These are phyloP conservation scores for Talaromyces sp. DNA, from an alignment of 2,329 filamentous ascomycete genomes.

Conservation along the genomic window DNA sequence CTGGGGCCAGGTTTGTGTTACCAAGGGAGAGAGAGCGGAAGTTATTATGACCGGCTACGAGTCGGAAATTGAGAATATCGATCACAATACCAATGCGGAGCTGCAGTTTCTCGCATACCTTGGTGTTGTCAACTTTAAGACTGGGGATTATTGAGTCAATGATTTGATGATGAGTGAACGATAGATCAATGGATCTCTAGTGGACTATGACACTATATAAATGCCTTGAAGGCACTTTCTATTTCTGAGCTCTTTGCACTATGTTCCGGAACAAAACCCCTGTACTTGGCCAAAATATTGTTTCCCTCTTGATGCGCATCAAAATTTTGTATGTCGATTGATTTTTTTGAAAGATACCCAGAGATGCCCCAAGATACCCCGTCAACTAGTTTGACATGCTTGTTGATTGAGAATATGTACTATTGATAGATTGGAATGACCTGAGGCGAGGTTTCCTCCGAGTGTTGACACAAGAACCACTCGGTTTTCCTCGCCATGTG, in stretches of 20 bases:
- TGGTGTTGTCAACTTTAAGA: background rate
- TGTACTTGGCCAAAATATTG: slow-evolving; percentile 2
- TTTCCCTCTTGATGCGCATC: slow-evolving; percentile 1
- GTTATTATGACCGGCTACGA: too few relatives aligned
- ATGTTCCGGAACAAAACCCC: background rate
- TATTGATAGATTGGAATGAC: background rate
- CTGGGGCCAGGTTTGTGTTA: background rate
- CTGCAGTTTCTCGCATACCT: background rate
- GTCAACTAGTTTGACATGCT: slow-evolving; percentile 3
- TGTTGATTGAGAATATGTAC: background rate
- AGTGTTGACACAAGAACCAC: slow-evolving; percentile 14
- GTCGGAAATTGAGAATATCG: background rate
- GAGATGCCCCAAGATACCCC: slow-evolving; percentile 7
- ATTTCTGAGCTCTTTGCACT: background rate
- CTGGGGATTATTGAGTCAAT: background rate
- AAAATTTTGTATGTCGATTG: background rate
- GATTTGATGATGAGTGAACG: background rate
- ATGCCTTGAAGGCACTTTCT: background rate
- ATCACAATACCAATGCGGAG: background rate
- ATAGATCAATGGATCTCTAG: background rate
- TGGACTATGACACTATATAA: background rate
- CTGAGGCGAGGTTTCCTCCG: slow-evolving; percentile 14
- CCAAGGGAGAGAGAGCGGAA: too few relatives aligned
- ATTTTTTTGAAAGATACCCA: background rate
- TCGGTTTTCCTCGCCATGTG: slow-evolving; percentile 12